These are phyloP conservation scores for Candida glucosophila DNA, from an alignment of 1,139 yeast genomes.

Conservation along the genomic window DNA sequence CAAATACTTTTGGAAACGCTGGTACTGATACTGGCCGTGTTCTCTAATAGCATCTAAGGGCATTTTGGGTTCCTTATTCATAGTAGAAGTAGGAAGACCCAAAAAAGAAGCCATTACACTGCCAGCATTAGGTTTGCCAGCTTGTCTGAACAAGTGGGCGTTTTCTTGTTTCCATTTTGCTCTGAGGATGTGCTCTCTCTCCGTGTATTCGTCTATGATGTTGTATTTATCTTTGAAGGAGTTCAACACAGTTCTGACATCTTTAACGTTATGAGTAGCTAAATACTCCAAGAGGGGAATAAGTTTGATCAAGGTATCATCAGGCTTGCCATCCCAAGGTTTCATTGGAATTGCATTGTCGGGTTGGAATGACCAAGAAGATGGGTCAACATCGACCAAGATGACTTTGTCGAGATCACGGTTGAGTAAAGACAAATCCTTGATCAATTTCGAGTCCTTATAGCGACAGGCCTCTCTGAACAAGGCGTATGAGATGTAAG, in stretches of 20 bases:
- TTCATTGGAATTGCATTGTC: slow-evolving; percentile 80
- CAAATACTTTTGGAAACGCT: slow-evolving; percentile 72
- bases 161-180: slow-evolving; percentile 60
- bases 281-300: slow-evolving; percentile 92
- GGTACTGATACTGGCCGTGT: slow-evolving; percentile 86
- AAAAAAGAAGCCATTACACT: slow-evolving; percentile 48
- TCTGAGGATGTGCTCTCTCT: slow-evolving; percentile 71
- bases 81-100: slow-evolving; percentile 48
- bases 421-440: slow-evolving; percentile 81
- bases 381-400: slow-evolving; percentile 70
- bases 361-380: slow-evolving; percentile 74
- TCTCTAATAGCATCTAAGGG: slow-evolving; percentile 88
- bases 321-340: slow-evolving; percentile 82
- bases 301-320: slow-evolving; percentile 66
- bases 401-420: slow-evolving; percentile 81
- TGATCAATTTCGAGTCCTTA: slow-evolving; percentile 78
- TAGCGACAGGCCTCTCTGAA: slow-evolving; percentile 89
- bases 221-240: slow-evolving; percentile 59
- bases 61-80: slow-evolving; percentile 62
- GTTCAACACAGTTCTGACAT: slow-evolving; percentile 79
- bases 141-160: slow-evolving; percentile 31
- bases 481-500: slow-evolving; percentile 77
- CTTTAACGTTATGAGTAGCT: slow-evolving; percentile 85
- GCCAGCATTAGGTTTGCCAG: slow-evolving; percentile 36
- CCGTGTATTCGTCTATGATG: slow-evolving; percentile 64